Conservation (phyloP, 2,329 filamentous ascomycete species). For the Zymoseptoria brevis region DNA sequence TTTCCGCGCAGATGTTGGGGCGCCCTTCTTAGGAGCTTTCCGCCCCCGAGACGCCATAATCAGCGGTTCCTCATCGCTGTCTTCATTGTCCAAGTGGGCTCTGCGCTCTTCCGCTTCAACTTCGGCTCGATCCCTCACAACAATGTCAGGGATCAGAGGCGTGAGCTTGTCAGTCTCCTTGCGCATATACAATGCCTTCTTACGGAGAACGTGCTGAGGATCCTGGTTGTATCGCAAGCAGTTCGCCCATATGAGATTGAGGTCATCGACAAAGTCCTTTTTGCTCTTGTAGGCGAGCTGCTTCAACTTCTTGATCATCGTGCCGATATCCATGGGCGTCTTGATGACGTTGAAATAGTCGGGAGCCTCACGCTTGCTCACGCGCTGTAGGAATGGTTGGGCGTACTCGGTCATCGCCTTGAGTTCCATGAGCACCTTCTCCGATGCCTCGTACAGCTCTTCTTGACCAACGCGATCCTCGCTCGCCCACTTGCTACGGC, state of each 20-base stretch:
- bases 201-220: conserved; percentile 74
- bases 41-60: conserved; percentile 96
- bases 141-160: conserved; percentile 86
- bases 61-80: conserved; percentile 66
- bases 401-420: conserved; percentile 98
- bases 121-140: conserved; percentile 82
- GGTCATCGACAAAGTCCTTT: conserved; percentile 84
- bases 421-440: conserved; percentile 93
- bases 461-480: conserved; percentile 97
- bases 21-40: conserved; percentile 74
- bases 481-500: conserved; percentile 96
- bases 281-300: conserved; percentile 54
- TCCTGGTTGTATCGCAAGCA: conserved; percentile 94
- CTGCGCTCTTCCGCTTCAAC: conserved; percentile 68
- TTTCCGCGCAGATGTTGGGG: conserved; percentile 39
- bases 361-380: conserved; percentile 94
- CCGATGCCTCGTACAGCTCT: conserved; percentile 90
- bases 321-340: conserved; percentile 93
- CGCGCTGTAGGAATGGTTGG: conserved; percentile 84
- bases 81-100: conserved; percentile 78
- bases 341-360: conserved; percentile 94
- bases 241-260: conserved; percentile 95
- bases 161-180: conserved; percentile 97
- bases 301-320: conserved; percentile 98
- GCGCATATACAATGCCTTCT: conserved; percentile 92